Percentiles rank a stretch among this genome's conserved stretches.
These are phyloP conservation scores for Picea sitchensis DNA, from an alignment of 75 land plant species.

Conservation along the genomic window DNA sequence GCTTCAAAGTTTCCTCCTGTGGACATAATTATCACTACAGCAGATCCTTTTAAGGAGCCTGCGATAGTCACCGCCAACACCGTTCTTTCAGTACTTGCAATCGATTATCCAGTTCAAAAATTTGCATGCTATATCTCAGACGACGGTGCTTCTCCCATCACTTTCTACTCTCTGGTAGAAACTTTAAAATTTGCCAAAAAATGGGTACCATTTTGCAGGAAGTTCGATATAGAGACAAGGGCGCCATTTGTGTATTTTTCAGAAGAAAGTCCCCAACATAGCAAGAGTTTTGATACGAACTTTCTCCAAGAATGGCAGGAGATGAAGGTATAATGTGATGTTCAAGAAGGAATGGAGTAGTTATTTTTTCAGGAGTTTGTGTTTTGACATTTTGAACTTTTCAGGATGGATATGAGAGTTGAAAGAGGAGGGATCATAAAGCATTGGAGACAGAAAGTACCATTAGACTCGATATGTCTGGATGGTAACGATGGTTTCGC, in stretches of 20 bases:
- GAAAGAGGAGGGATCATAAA: background rate
- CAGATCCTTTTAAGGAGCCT: constrained; percentile 8
- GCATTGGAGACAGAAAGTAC: constrained; percentile 2
- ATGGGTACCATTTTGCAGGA: constrained; percentile 53
- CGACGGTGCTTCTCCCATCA: constrained; percentile 22
- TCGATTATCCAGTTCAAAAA: constrained; percentile 12
- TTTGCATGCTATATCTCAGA: background rate
- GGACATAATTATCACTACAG: constrained; percentile 1
- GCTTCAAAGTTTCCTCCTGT: constrained; percentile 1
- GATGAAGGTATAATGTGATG: constrained; percentile 15
- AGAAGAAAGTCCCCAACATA: background rate
- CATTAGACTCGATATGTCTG: background rate
- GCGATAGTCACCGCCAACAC: background rate
- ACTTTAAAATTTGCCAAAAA: constrained; percentile 34
- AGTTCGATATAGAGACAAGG: constrained; percentile 16
- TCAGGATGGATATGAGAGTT: no score
- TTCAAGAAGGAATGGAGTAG: no score
- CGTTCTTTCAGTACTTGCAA: background rate
- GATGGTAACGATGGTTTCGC: background rate
- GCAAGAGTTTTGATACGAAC: background rate
- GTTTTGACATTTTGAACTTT: no score
- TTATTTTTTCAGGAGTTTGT: no score
- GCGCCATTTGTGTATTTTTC: constrained; percentile 31
- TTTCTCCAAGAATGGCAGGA: constrained; percentile 17
- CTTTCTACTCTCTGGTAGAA: constrained; percentile 26